phyloP scores from a whole-genome alignment of 768 basidiomycete genomes.

The Macrolepiota dolichaula region DNA sequence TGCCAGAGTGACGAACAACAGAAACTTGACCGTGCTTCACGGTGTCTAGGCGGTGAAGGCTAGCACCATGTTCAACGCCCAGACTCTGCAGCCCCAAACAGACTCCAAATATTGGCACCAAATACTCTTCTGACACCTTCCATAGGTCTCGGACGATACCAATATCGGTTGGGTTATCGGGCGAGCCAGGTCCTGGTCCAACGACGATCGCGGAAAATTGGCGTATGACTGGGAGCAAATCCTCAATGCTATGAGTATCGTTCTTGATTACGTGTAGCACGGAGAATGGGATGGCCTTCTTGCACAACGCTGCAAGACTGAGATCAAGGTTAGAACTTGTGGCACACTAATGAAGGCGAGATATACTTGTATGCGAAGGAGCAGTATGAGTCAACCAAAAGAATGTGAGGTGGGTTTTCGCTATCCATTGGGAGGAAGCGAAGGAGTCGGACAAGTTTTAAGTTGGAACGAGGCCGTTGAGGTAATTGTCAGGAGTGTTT shows the following conservation, averaged over 20 bases:
- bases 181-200: constrained; percentile 82
- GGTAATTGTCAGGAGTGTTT: background rate
- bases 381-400: constrained; percentile 82
- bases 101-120: constrained; percentile 78
- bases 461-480: background rate
- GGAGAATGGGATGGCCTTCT: constrained; percentile 57
- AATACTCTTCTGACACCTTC: constrained; percentile 46
- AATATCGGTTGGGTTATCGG: constrained; percentile 55
- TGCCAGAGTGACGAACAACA: constrained; percentile 51
- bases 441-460: background rate
- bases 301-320: constrained; percentile 73
- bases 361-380: constrained; percentile 87
- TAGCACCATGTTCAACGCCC: constrained; percentile 59
- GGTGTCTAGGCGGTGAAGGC: constrained; percentile 43
- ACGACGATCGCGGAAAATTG: constrained; percentile 70
- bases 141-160: constrained; percentile 72
- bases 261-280: constrained; percentile 72
- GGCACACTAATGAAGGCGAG: background rate
- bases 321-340: background rate
- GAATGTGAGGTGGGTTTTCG: constrained; percentile 43
- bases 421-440: constrained; percentile 26
- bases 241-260: constrained; percentile 48
- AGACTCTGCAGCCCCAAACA: constrained; percentile 83
- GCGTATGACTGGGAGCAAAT: constrained; percentile 49
- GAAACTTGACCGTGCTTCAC: constrained; percentile 49